Evolutionary conservation across 441 rosid genomes (phyloP), one percentile per base, ranked within the genome.

Genomic region (Populus tomentosa): DNA sequence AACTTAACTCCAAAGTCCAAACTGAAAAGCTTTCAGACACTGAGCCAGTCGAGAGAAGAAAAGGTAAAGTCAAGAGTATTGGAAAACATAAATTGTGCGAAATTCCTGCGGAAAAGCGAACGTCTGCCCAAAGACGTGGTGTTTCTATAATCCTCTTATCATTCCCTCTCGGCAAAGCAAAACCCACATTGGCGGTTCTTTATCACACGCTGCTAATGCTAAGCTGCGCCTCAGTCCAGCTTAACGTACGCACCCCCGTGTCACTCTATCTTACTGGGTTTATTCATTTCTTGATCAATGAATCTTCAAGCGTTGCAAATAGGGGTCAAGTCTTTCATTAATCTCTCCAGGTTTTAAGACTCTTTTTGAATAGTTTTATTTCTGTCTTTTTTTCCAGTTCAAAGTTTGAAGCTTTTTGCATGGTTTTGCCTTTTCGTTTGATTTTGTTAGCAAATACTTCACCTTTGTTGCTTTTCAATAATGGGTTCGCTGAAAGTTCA

Each of bases 281-380:
- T n/a, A n/a, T 46, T 46, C 20, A 1, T 53, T 1, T 53, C 61
- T 21, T 32, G 36, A 68, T 32, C 18, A 38, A 77, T 77, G 73
- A 69, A 61, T 26, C 40, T 33, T 71, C 72, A 62, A 28, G 18
- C 79, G 18, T 61, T 70, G 13, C 74, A 26, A 16, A 59, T 63
- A 62, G 63, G 38, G 64, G 46, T 70, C 74, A 77, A 67, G 24
- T 8, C 62, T 62, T 50, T 77, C 46, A 14, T 10, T 70, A 35
- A 61, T 61, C 13, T 70, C 68, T 70, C 74, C 79, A 61, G 79
- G 79, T 76, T 56, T 36, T 16, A 53, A 53, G 7, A 16, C 2
- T 23, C 24, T 70, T 20, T 62, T 21, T 11, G 2, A 3, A 23
- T n/a, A 20, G 5, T 40, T 16, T 38, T 20, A 1, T 32, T 4